Base-by-base conservation (phyloP, 2,329 filamentous ascomycete genomes). In the Fusarium musae region DNA sequence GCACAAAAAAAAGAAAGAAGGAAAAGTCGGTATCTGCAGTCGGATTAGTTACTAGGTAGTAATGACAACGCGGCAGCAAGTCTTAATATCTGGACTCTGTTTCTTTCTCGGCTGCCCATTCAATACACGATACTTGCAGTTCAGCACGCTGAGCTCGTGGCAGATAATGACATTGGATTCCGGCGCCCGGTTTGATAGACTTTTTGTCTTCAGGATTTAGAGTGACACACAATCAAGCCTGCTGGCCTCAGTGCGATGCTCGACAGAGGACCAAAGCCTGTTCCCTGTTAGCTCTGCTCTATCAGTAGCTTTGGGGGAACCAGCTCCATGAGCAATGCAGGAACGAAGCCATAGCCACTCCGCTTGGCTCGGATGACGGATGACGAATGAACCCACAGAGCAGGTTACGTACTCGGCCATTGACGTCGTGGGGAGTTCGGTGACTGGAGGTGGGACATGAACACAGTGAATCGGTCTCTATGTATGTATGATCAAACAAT, bases 251-350 rank as follows among this genome's bases (percentile, higher is more conserved):
- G 50, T 34, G 46, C 52, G 34, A 60, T 69, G 59, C 44, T 59
- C 17, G 36, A 50, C 42, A 58, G 56, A 64, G 59, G 54, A 69
- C 57, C 65, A 68, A 70, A 53, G 62, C 56, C 61, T 59, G 53
- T 66, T 69, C 63, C 64, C 39, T 63, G 65, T 75, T 69, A 69
- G 69, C 56, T 68, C 67, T 59, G 43, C 47, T 74, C 53, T 62
- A 66, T 69, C 63, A 69, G 73, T 70, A 58, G 56, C 49, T 40
- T 54, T 58, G 46, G 60, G 59, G 50, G 66, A 67, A 63, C 69
- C 68, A 50, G 70, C 75, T 71, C 68, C 72, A 64, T 77, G 59
- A 74, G 74, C 71, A 60, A 78, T 78, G 76, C 76, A 78, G 76
- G 76, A 78, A 78, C 76, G 57, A 77, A 75, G 75, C 63, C 64